Percentiles rank a stretch among this genome's conserved stretches.
These are phyloP conservation scores for Penicillium canescens DNA, from an alignment of 495 filamentous ascomycete genomes.

Conservation along the genomic window DNA sequence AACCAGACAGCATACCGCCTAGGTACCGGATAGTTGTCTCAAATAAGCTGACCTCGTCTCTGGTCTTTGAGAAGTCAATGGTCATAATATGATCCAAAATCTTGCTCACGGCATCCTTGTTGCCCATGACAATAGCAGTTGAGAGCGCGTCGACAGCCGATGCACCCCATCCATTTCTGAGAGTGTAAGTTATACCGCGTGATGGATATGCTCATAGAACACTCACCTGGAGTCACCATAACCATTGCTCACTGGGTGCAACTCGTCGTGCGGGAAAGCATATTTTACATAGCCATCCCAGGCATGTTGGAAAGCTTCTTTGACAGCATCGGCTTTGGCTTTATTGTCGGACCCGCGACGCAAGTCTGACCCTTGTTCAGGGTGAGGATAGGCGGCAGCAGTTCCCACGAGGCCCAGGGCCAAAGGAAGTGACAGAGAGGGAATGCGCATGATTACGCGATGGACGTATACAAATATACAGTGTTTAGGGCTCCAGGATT, in stretches of 20 bases:
- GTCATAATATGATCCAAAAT: slow-evolving; percentile 68
- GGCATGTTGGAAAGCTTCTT: slow-evolving; percentile 71
- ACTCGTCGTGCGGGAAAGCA: slow-evolving; percentile 77
- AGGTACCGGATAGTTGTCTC: slow-evolving; percentile 91
- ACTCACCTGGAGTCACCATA: slow-evolving; percentile 68
- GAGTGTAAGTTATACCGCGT: background rate
- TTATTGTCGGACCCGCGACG: slow-evolving; percentile 9
- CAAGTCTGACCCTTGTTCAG: slow-evolving; percentile 10
- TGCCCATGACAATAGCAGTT: slow-evolving; percentile 77
- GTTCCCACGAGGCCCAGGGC: slow-evolving; percentile 27
- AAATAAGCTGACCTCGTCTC: slow-evolving; percentile 67
- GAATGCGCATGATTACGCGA: slow-evolving; percentile 31
- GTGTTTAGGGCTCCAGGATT: background rate
- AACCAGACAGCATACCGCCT: slow-evolving; percentile 76
- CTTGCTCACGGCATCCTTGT: slow-evolving; percentile 62
- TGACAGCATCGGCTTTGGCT: slow-evolving; percentile 63
- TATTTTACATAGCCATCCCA: slow-evolving; percentile 83
- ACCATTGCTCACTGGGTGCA: slow-evolving; percentile 65
- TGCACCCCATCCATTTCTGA: slow-evolving; percentile 85
- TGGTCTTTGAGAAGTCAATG: slow-evolving; percentile 67
- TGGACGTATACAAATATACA: slow-evolving; percentile 1
- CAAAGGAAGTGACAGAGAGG: slow-evolving; percentile 26
- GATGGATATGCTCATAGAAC: background rate
- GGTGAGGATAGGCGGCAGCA: slow-evolving; percentile 20
- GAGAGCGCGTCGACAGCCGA: slow-evolving; percentile 80